Evolutionary conservation across 2,329 filamentous ascomycete species (phyloP).

Genomic region (Scorias spongiosa): DNA sequence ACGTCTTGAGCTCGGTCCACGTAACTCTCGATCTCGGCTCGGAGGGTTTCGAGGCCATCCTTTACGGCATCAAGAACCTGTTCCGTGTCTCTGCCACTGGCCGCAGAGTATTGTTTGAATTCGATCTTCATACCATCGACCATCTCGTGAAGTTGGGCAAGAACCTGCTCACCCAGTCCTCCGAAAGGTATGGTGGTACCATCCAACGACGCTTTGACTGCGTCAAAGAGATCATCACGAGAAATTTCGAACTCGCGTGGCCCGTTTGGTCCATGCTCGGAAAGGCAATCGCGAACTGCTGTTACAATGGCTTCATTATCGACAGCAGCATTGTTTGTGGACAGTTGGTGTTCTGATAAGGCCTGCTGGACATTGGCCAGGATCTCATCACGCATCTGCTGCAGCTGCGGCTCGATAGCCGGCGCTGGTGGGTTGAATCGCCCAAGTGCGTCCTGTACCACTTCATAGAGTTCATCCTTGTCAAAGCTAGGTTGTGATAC

Average conservation of each 20-base stretch:
- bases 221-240: constrained; percentile 40
- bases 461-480: constrained; percentile 70
- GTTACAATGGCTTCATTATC: constrained; percentile 37
- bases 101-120: constrained; percentile 65
- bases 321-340: constrained; percentile 23
- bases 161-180: constrained; percentile 42
- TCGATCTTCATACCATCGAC: constrained; percentile 47
- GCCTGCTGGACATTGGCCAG: constrained; percentile 73
- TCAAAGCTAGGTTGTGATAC: constrained; percentile 41
- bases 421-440: constrained; percentile 63
- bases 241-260: constrained; percentile 31
- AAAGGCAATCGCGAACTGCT: constrained; percentile 44
- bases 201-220: constrained; percentile 41
- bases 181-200: constrained; percentile 37
- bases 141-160: constrained; percentile 43
- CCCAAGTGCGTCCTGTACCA: constrained; percentile 72
- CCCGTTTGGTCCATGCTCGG: constrained; percentile 26
- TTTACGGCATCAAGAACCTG: constrained; percentile 79
- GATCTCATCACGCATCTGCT: constrained; percentile 64
- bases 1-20: constrained; percentile 57
- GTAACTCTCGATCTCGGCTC: constrained; percentile 66
- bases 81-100: constrained; percentile 68
- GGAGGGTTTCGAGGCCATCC: constrained; percentile 69
- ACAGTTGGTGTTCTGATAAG: constrained; percentile 60
- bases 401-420: constrained; percentile 39